These are phyloP conservation scores for Malassezia slooffiae DNA, from an alignment of 1,284 basidiomycete species.

Conservation along the genomic window DNA sequence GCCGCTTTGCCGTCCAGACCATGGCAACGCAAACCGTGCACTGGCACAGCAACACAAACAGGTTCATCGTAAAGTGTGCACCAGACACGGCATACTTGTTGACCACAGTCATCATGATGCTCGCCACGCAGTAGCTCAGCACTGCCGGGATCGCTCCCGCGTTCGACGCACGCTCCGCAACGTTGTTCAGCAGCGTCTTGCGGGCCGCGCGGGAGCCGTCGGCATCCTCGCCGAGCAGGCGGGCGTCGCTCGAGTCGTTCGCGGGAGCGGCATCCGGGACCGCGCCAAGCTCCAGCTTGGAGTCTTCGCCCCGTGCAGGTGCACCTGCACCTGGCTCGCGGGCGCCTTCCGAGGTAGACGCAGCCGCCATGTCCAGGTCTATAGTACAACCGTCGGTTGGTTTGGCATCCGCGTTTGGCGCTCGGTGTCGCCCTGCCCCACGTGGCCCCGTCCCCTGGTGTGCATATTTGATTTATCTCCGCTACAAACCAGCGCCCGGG, in stretches of 20 bases:
- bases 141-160: slow-evolving; percentile 59
- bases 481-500: no score
- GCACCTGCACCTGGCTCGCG: no score
- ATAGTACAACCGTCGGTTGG: no score
- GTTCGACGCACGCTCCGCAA: not conserved
- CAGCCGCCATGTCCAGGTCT: no score
- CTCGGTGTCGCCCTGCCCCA: no score
- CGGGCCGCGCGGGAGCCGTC: not conserved
- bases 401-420: no score
- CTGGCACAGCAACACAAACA: slow-evolving; percentile 83
- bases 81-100: slow-evolving; percentile 98
- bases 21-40: slow-evolving; percentile 63
- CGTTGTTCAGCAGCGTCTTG: not conserved
- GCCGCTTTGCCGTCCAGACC: slow-evolving; percentile 62
- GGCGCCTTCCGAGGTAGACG: no score
- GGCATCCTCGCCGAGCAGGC: slow-evolving; percentile 1
- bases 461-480: no score
- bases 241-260: slow-evolving; percentile 6
- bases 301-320: no score
- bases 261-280: no score
- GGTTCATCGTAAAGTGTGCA: slow-evolving; percentile 87
- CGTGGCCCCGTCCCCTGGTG: no score
- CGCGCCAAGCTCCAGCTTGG: no score
- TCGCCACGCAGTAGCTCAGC: slow-evolving; percentile 79
- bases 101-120: slow-evolving; percentile 93